Evolutionary conservation across 805 yeast species (phyloP), one percentile per base, ranked within the genome.

Genomic region (Priceomyces carsonii): DNA sequence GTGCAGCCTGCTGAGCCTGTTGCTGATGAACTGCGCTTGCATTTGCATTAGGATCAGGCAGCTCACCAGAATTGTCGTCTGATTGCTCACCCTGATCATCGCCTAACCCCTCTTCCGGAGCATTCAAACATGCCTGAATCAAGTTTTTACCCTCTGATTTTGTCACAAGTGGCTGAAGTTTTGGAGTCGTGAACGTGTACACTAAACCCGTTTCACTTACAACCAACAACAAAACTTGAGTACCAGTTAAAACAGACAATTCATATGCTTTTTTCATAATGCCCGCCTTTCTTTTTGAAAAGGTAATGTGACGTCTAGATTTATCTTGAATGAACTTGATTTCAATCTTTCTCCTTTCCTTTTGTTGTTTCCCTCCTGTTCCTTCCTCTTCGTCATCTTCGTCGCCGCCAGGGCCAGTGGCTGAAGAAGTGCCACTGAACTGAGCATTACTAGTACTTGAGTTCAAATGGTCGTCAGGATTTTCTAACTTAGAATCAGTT

Each of bases 251-350:
- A 35, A 93, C 98, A 14, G 95, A 85, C 46, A 93, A 75, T 62
- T 93, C 99, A 66, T 91, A 93, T n/a, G 99, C 99, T 70, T 93
- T 93, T 70, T 93, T 93, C 99, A 93, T 93, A 55, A 93, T 91
- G 51, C 99, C 99, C 29, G 96, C 98, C 67, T 91, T 91, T 67
- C 99, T 85, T 70, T 93, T 93, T 35, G 97, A 88, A 56, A 93
- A 93, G 19, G 99, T 93, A 52, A 93, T 95, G 66, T 93, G 99
- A 57, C 99, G 86, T 62, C 99, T 81, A 14, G 96, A 87, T 69
- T 93, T 93, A 65, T 93, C 97, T 69, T 91, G 96, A 55, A 93
- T 93, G 58, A 93, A 93, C 71, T 88, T 87, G 61, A 93, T 93
- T 65, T 93, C 99, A 54, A 91, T 91, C 66, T 91, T 91, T 71